Evolutionary conservation across 2,329 filamentous ascomycete genomes (phyloP).

Genomic region (Apiospora malaysiana): DNA sequence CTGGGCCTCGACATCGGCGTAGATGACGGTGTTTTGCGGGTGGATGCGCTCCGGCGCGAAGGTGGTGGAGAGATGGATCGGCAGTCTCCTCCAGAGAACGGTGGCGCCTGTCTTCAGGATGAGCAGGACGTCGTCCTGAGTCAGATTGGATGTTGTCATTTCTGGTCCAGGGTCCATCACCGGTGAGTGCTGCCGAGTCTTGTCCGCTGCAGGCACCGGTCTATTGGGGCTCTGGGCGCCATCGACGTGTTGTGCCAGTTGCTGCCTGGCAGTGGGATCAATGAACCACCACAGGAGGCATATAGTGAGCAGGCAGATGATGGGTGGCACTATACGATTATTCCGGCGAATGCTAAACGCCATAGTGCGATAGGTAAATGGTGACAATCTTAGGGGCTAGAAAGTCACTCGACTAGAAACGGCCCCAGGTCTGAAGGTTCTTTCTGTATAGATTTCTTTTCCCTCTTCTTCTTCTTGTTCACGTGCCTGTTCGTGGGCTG

Average conservation of each 20-base stretch:
- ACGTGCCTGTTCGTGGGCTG: too few species aligned
- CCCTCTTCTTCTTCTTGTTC: too few species aligned
- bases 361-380: background rate
- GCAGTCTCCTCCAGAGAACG: background rate
- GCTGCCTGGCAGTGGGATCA: background rate
- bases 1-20: constrained; percentile 61
- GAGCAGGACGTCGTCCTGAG: background rate
- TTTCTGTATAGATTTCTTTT: too few species aligned
- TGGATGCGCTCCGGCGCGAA: background rate
- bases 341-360: constrained; percentile 2
- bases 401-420: background rate
- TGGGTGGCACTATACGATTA: constrained; percentile 11
- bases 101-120: constrained; percentile 16
- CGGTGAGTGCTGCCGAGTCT: background rate
- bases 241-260: background rate
- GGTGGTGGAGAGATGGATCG: constrained; percentile 14
- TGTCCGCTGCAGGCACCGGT: background rate
- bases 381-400: background rate
- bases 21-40: constrained; percentile 54
- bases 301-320: constrained; percentile 1
- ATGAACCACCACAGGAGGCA: constrained; percentile 15
- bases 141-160: background rate
- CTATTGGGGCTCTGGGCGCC: background rate
- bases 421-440: too few species aligned
- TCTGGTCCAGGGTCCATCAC: background rate